phyloP scores from a whole-genome alignment of 129 eudicot genomes.

The Silybum marianum region DNA sequence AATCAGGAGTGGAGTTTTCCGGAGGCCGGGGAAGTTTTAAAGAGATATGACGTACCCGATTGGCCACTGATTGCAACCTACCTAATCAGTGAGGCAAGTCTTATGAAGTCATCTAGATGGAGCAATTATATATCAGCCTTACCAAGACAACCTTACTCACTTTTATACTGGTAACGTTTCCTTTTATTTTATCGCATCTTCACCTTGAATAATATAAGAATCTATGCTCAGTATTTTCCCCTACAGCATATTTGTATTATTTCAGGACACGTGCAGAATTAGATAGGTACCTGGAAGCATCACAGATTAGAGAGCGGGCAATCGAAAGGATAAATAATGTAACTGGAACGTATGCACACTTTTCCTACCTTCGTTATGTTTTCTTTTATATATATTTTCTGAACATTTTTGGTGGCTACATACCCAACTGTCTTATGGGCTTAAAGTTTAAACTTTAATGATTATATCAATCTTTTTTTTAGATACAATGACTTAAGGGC shows the following conservation, averaged over 20 bases:
- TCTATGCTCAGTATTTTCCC: conserved; percentile 64
- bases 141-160: conserved; percentile 96
- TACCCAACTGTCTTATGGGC: not conserved
- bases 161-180: conserved; percentile 72
- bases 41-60: conserved; percentile 77
- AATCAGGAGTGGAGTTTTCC: conserved; percentile 86
- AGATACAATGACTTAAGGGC: conserved; percentile 82
- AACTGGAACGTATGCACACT: conserved; percentile 77
- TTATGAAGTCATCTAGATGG: conserved; percentile 80
- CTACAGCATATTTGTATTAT: conserved; percentile 71
- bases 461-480: conserved; percentile 30
- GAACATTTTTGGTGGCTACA: not conserved
- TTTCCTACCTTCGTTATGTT: conserved; percentile 10
- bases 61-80: conserved; percentile 98
- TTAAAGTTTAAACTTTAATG: not conserved
- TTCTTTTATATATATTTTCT: not conserved
- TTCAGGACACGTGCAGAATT: conserved; percentile 95
- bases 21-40: conserved; percentile 81
- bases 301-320: conserved; percentile 87
- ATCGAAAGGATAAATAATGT: conserved; percentile 88
- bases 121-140: conserved; percentile 84
- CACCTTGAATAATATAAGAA: conserved; percentile 27
- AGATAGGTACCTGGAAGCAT: conserved; percentile 92
- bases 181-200: not conserved
- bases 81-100: conserved; percentile 86